phyloP scores from a whole-genome alignment of 805 yeast genomes.

The Myxozyma melibiosi region DNA sequence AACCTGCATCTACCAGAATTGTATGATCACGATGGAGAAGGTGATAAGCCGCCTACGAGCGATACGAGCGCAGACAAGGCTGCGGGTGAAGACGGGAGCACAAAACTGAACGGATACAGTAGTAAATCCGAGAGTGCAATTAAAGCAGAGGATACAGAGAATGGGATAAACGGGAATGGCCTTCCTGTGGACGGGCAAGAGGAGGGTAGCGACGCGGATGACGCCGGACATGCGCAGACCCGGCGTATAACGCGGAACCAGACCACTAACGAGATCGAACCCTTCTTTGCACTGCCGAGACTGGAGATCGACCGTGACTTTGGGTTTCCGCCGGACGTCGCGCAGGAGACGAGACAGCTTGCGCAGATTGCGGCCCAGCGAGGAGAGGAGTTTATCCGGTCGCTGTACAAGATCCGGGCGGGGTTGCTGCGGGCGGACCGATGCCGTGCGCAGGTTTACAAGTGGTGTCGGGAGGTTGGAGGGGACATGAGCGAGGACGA shows the following conservation, averaged over 20 bases:
- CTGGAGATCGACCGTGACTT: conserved; percentile 51
- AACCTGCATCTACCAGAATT: conserved; percentile 67
- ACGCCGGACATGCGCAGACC: conserved; percentile 24
- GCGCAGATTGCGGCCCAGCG: conserved; percentile 80
- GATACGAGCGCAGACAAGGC: conserved; percentile 18
- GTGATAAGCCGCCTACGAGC: conserved; percentile 36
- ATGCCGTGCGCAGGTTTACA: conserved; percentile 64
- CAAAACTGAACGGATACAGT: not conserved
- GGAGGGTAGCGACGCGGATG: conserved; percentile 16
- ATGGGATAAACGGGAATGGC: conserved; percentile 26
- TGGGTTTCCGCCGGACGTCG: conserved; percentile 56
- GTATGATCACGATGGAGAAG: conserved; percentile 53
- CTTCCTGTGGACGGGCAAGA: conserved; percentile 15
- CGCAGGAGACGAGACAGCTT: conserved; percentile 71
- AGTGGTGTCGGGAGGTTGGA: conserved; percentile 54
- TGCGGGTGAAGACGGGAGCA: not conserved
- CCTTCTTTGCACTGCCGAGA: conserved; percentile 68
- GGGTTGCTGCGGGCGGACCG: conserved; percentile 80
- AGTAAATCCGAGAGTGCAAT: not conserved
- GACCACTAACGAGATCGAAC: conserved; percentile 50
- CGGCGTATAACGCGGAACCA: conserved; percentile 40
- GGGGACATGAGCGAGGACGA: conserved; percentile 33
- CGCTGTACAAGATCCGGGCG: conserved; percentile 69
- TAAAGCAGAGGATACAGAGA: conserved; percentile 1
- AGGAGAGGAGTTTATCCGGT: conserved; percentile 81